Evolutionary conservation across 805 yeast genomes (phyloP).

Genomic region (Saccharomycopsis sp.): DNA sequence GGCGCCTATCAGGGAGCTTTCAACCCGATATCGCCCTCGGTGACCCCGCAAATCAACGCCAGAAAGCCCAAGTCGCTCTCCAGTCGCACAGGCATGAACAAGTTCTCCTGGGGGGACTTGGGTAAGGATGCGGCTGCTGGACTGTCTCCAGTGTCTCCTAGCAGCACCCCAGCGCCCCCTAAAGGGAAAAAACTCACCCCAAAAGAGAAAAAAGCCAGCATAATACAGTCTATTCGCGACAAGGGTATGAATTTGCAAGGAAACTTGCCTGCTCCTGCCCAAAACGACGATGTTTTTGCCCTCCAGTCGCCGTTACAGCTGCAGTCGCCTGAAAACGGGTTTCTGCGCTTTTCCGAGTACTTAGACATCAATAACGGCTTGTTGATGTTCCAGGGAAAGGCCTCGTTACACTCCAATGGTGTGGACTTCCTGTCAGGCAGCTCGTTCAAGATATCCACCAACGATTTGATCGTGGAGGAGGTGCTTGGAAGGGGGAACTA

Average conservation of each 20-base stretch:
- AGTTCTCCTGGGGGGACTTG: neutral
- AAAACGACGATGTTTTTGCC: neutral
- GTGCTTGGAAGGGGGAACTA: slow-evolving; percentile 95
- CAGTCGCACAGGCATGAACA: neutral
- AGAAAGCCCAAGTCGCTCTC: neutral
- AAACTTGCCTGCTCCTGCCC: neutral
- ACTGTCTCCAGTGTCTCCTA: neutral
- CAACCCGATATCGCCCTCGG: neutral
- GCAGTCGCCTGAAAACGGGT: slow-evolving; percentile 41
- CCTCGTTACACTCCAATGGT: slow-evolving; percentile 87
- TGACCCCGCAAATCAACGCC: neutral
- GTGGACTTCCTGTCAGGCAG: slow-evolving; percentile 86
- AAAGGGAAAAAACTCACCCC: neutral
- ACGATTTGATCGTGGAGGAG: slow-evolving; percentile 73
- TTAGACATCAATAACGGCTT: slow-evolving; percentile 90
- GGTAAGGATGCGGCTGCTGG: neutral
- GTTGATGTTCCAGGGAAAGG: slow-evolving; percentile 86
- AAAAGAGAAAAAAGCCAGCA: neutral
- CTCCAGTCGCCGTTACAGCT: neutral
- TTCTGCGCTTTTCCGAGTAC: slow-evolving; percentile 80
- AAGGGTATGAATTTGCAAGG: neutral
- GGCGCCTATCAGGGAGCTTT: neutral
- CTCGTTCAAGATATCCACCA: slow-evolving; percentile 77
- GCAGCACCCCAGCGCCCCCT: neutral
- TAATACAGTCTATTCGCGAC: neutral